Base-by-base conservation (phyloP, 1,284 basidiomycete species). In the Ceratobasidium sp. region DNA sequence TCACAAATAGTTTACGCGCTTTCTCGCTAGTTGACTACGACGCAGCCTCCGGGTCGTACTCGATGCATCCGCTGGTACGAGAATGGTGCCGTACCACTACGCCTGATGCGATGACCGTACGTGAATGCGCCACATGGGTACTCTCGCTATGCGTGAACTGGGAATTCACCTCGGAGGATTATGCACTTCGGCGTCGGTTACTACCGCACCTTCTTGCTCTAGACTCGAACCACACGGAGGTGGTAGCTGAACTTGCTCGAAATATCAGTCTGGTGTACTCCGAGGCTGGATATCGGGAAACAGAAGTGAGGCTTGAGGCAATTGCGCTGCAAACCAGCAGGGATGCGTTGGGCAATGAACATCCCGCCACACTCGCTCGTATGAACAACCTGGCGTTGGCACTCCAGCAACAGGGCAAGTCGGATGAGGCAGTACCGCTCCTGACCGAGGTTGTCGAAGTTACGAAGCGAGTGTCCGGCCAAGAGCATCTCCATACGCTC, bases 121-220 rank as follows among this genome's bases (percentile, higher is more conserved):
- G 51, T 27, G 50, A 50, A 15, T 54, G 59, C 59, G 36, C 47
- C 5, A 41, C 60, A 24, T 64, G 33, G 22, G 47, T 74, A 3
- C 48, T 74, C 36, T 48, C 57, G 19, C 27, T 51, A 15, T 74
- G 47, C 48, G 50, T 54, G 9, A n/a, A 41, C n/a, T n/a, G 27
- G 24, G 36, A 51, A 17, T 53, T 36, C 27, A 22, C 22, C 7
- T 33, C 31, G 19, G 53, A 65, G 27, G 27, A 50, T n/a, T 31
- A 31, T 27, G 63, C 29, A 3, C 33, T 41, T 50, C 72, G 53
- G 31, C 48, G 33, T n/a, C 22, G n/a, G 29, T 29, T 74, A 2
- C 9, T 74, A 14, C 45, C 29, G 31, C 72, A 74, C 27, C 15
- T 63, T 36, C 36, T 41, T 41, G 36, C 36, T 41, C 36, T 41